These are phyloP conservation scores for Cyberlindnera euphorbiiphila DNA, from an alignment of 805 yeast genomes.

Conservation along the genomic window DNA sequence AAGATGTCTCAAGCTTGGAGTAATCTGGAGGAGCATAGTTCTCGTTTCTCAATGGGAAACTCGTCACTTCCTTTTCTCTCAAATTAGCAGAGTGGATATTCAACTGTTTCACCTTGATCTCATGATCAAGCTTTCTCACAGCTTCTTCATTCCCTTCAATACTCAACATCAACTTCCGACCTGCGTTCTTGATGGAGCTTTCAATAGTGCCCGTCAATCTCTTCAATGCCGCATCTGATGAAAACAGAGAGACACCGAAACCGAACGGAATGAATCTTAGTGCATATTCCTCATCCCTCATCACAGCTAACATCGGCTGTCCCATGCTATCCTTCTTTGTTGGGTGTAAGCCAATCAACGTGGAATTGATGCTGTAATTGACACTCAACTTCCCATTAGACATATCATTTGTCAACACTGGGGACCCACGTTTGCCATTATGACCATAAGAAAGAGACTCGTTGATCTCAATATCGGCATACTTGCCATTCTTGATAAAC, in stretches of 20 bases:
- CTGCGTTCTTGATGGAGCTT: slow-evolving; percentile 18
- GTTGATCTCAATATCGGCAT: slow-evolving; percentile 31
- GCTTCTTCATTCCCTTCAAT: slow-evolving; percentile 21
- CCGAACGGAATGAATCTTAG: slow-evolving; percentile 40
- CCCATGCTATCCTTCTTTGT: slow-evolving; percentile 14
- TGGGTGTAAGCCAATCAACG: slow-evolving; percentile 45
- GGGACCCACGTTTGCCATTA: slow-evolving; percentile 47
- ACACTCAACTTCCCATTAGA: slow-evolving; percentile 44
- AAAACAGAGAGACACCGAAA: slow-evolving; percentile 26
- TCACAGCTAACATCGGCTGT: slow-evolving; percentile 25
- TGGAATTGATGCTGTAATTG: slow-evolving; percentile 52
- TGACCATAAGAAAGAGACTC: slow-evolving; percentile 46
- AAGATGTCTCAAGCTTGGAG: slow-evolving; percentile 17
- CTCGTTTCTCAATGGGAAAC: slow-evolving; percentile 26
- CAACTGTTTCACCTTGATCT: slow-evolving; percentile 20
- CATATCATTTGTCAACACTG: slow-evolving; percentile 49
- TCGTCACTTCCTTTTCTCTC: background rate
- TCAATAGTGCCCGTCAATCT: slow-evolving; percentile 14
- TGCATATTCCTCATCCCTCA: slow-evolving; percentile 34
- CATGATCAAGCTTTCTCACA: slow-evolving; percentile 16
- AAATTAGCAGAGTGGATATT: background rate
- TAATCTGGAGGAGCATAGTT: slow-evolving; percentile 17
- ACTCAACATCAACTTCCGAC: slow-evolving; percentile 16
- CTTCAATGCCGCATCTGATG: slow-evolving; percentile 12
- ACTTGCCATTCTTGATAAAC: slow-evolving; percentile 29